A percentile compares a stretch with the other conserved stretches of the same genome.
phyloP scores from a whole-genome alignment of 345 rosid genomes.

The Eucalyptus paniculata region DNA sequence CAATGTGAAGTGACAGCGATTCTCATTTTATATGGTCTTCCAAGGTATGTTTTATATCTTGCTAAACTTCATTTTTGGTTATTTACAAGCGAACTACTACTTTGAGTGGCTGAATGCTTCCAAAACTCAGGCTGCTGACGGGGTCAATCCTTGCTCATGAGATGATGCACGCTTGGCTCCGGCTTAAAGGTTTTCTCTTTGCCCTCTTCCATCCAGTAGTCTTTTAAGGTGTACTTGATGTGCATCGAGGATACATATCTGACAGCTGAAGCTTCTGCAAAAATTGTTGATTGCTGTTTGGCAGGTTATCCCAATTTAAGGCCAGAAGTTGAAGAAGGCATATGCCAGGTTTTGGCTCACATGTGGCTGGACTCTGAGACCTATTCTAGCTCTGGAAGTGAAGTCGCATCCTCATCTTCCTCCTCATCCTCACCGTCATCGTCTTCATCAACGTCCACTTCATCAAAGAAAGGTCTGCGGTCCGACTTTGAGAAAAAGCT shows the following conservation, averaged over 20 bases:
- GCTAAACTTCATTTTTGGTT: background rate
- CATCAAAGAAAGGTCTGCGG: constrained; percentile 73
- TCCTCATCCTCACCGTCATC: constrained; percentile 25
- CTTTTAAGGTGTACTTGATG: background rate
- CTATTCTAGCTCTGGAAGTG: constrained; percentile 33
- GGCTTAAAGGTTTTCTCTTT: constrained; percentile 58
- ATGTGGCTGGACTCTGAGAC: constrained; percentile 98
- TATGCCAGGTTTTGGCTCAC: constrained; percentile 90
- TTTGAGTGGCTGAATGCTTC: background rate
- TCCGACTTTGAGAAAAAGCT: constrained; percentile 94
- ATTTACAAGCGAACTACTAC: background rate
- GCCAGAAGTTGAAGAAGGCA: constrained; percentile 98
- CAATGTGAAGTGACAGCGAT: constrained; percentile 95
- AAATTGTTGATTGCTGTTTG: background rate
- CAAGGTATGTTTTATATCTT: constrained; percentile 27
- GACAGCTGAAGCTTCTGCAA: background rate
- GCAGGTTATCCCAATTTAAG: constrained; percentile 75
- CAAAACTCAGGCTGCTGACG: constrained; percentile 56
- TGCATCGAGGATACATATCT: background rate
- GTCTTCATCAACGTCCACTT: constrained; percentile 10
- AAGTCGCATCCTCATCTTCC: constrained; percentile 23
- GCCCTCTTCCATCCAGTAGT: background rate
- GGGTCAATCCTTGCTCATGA: constrained; percentile 98
- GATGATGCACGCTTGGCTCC: constrained; percentile 99
- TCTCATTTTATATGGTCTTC: constrained; percentile 87